Conservation (phyloP, 2,329 filamentous ascomycete genomes). For the Lasiodiplodia sp. region DNA sequence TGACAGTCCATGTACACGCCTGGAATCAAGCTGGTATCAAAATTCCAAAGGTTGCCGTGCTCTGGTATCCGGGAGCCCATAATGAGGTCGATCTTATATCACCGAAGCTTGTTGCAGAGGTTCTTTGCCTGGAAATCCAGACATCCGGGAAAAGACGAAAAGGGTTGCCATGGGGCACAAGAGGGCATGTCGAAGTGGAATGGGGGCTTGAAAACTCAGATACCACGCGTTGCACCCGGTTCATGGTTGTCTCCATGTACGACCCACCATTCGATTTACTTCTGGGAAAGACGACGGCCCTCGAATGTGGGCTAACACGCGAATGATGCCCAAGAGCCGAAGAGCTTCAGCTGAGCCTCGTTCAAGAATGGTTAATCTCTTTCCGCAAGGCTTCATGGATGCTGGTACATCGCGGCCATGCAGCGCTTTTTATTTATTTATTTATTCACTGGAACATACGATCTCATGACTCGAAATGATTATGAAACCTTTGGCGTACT, state of each 20-base stretch:
- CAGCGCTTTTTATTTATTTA: too few species aligned
- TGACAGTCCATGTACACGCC: too few species aligned
- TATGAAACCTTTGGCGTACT: too few species aligned
- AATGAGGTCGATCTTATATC: conserved; percentile 3
- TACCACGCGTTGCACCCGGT: not conserved
- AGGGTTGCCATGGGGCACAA: not conserved
- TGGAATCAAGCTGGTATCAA: not conserved
- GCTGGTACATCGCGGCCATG: too few species aligned
- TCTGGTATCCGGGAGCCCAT: not conserved
- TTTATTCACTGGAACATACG: too few species aligned
- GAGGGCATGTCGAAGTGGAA: not conserved
- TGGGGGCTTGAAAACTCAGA: not conserved
- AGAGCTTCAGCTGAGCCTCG: not conserved
- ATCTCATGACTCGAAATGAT: too few species aligned
- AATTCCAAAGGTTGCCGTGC: not conserved
- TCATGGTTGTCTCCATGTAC: not conserved
- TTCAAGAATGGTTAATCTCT: not conserved
- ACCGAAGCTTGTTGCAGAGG: not conserved
- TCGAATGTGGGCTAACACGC: not conserved
- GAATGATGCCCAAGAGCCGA: not conserved
- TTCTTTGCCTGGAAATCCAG: not conserved
- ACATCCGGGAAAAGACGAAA: not conserved
- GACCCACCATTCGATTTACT: conserved; percentile 8
- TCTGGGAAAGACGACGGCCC: not conserved
- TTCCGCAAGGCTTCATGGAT: too few species aligned